Conservation (phyloP, 345 rosid genomes). For the Sisymbrium irio region DNA sequence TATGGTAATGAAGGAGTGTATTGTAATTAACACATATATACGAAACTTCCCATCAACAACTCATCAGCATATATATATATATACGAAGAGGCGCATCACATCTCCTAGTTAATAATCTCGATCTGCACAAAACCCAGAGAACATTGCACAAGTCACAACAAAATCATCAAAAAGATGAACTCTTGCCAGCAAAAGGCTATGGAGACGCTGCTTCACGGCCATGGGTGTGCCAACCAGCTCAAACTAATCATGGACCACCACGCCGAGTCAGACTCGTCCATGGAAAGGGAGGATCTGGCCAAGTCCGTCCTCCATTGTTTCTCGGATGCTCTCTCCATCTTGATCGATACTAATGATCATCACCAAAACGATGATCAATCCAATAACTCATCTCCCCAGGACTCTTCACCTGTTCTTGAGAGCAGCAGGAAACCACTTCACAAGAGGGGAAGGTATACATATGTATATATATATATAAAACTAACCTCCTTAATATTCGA, state of each 20-base stretch:
- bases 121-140: not conserved
- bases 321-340: slow-evolving; percentile 34
- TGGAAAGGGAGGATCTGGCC: slow-evolving; percentile 28
- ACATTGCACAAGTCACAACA: not conserved
- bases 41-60: slow-evolving; percentile 25
- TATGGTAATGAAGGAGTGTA: slow-evolving; percentile 1
- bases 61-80: not conserved
- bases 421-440: slow-evolving; percentile 22
- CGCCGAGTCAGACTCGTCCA: slow-evolving; percentile 10
- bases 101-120: not conserved
- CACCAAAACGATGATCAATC: slow-evolving; percentile 18
- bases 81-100: not conserved
- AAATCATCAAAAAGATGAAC: slow-evolving; percentile 12
- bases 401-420: slow-evolving; percentile 20
- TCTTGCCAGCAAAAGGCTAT: slow-evolving; percentile 31
- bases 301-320: slow-evolving; percentile 34
- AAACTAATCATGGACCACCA: slow-evolving; percentile 28
- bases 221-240: slow-evolving; percentile 28
- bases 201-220: slow-evolving; percentile 34
- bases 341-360: slow-evolving; percentile 18
- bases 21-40: not conserved
- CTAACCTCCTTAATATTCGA: not conserved
- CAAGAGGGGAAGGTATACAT: slow-evolving; percentile 30
- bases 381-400: slow-evolving; percentile 26
- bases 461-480: not conserved